Evolutionary conservation across 805 yeast genomes (phyloP), one percentile per base, ranked within the genome.

Genomic region (Saturnispora halmiae): DNA sequence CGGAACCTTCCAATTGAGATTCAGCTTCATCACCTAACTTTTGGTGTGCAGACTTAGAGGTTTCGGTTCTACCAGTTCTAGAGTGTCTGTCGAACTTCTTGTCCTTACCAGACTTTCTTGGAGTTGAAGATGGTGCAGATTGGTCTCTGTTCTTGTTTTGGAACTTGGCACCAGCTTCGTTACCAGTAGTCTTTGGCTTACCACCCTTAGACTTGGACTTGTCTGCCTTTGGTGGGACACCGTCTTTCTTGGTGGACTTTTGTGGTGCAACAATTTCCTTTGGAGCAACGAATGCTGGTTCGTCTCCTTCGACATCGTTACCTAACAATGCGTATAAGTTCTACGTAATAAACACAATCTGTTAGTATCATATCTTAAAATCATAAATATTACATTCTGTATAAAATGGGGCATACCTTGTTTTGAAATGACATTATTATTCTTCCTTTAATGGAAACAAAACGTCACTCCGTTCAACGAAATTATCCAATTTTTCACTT

Each of bases 11-110:
- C 38, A 53, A 38, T 47, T 59, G 64, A 28, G 64, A 41, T 43
- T 55, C 62, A 72, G 77, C 72, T 79, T 80, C 77, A 60, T 79
- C 85, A 61, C 95, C 94, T 90, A 95, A 85, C 52, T 87, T 88
- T 67, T 79, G 80, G 64, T 72, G 75, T 59, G 81, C 73, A 66
- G 82, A 79, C 80, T 86, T 88, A 54, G 73, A 75, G 54, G 95
- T 71, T 71, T 87, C 96, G 57, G 77, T 64, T 73, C 82, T 84
- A 60, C 81, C 85, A 51, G 84, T 61, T 73, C 82, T 83, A 52
- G 90, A 77, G 60, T 79, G 92, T 68, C 94, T 92, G 77, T 90
- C 97, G 46, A 66, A 64, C 55, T 73, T 70, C 62, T 64, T 69
- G 43, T 48, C 51, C 67, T 76, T 76, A 60, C 71, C 66, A 56